A percentile compares a stretch with the other conserved stretches of the same genome.
These are phyloP conservation scores for Biscogniauxia marginata DNA, from an alignment of 2,329 filamentous ascomycete species.

Conservation along the genomic window DNA sequence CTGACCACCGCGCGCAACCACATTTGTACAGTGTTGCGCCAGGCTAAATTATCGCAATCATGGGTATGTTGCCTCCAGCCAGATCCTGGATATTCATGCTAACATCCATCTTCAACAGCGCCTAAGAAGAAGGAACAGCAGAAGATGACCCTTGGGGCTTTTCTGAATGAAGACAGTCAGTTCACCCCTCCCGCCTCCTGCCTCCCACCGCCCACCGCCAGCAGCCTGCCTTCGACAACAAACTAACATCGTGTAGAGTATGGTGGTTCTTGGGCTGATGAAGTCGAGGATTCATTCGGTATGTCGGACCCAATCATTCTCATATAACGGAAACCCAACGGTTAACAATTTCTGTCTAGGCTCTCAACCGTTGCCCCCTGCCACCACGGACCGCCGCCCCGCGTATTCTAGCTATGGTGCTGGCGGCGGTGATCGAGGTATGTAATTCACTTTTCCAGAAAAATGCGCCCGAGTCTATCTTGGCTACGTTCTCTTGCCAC, in stretches of 20 bases:
- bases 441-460: background rate
- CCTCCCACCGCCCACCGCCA: slow-evolving; percentile 25
- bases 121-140: slow-evolving; percentile 89
- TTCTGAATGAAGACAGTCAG: slow-evolving; percentile 89
- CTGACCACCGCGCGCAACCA: slow-evolving; percentile 22
- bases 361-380: slow-evolving; percentile 55
- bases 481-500: background rate
- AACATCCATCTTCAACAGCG: slow-evolving; percentile 55
- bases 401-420: slow-evolving; percentile 30
- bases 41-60: slow-evolving; percentile 52
- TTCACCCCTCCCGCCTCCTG: slow-evolving; percentile 32
- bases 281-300: slow-evolving; percentile 90
- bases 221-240: slow-evolving; percentile 8
- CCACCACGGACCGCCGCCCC: slow-evolving; percentile 27
- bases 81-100: slow-evolving; percentile 34
- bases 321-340: slow-evolving; percentile 9
- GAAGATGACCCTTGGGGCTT: slow-evolving; percentile 97
- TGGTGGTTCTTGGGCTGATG: slow-evolving; percentile 93
- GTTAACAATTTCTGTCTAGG: slow-evolving; percentile 36
- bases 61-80: slow-evolving; percentile 47
- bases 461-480: background rate
- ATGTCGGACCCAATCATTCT: slow-evolving; percentile 38
- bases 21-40: slow-evolving; percentile 25
- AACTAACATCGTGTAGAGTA: slow-evolving; percentile 40
- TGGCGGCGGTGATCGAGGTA: slow-evolving; percentile 35